Percentiles rank a stretch among this genome's conserved stretches.
phyloP scores from a whole-genome alignment of 306 rosid genomes.

The Calophaca sinica region DNA sequence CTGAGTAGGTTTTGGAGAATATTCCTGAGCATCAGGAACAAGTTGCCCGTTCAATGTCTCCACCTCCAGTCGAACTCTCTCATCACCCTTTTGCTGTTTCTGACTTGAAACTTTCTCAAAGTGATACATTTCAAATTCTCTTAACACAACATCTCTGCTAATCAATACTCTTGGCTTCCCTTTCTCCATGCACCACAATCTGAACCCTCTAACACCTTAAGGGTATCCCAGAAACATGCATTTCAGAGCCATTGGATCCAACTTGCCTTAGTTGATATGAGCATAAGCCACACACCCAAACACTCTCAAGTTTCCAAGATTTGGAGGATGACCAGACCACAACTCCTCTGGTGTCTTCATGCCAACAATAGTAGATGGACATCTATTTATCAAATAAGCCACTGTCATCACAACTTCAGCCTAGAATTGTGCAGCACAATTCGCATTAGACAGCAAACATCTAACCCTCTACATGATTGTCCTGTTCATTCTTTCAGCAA shows the following conservation, averaged over 20 bases:
- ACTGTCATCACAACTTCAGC: background rate
- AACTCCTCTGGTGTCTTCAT: background rate
- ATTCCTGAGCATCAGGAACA: background rate
- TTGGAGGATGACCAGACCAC: no score
- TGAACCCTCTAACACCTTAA: background rate
- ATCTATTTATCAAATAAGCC: background rate
- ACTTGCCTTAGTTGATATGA: background rate
- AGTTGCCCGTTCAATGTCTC: background rate
- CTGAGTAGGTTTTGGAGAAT: background rate
- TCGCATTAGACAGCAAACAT: background rate
- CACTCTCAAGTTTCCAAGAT: background rate
- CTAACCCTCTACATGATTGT: background rate
- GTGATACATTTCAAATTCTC: background rate
- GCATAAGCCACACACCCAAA: constrained; percentile 6
- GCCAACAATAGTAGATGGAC: background rate
- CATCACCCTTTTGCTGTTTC: background rate
- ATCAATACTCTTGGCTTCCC: background rate
- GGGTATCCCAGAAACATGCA: background rate
- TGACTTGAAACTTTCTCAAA: background rate
- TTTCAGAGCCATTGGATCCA: background rate
- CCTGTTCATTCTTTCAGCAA: constrained; percentile 1
- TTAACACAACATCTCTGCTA: background rate
- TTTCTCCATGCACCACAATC: background rate
- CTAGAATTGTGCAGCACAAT: background rate
- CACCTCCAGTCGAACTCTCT: background rate